Percentiles rank a stretch among this genome's conserved stretches.
Evolutionary conservation across 2,329 filamentous ascomycete species (phyloP).

Genomic region (Cladosporium sp.): DNA sequence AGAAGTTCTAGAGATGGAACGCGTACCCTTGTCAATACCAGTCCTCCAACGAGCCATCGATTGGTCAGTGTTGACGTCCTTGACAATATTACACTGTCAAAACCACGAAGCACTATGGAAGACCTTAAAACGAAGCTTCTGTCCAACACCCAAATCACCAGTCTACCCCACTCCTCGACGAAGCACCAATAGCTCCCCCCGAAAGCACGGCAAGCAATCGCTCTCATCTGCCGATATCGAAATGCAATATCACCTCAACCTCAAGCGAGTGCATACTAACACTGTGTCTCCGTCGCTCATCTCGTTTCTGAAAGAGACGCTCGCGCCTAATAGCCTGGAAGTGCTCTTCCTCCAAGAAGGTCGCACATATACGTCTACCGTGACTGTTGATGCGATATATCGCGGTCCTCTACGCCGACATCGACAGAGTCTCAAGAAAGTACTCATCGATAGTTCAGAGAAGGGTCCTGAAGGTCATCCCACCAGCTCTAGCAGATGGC

Average conservation of each 20-base stretch:
- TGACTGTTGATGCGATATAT: constrained; percentile 67
- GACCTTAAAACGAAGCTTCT: constrained; percentile 55
- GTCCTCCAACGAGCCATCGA: constrained; percentile 68
- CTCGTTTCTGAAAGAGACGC: constrained; percentile 68
- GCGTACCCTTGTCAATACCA: constrained; percentile 65
- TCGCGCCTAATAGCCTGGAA: constrained; percentile 75
- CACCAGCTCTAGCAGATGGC: constrained; percentile 48
- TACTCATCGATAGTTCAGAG: constrained; percentile 68
- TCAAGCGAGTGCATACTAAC: constrained; percentile 74
- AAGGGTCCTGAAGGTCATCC: constrained; percentile 42
- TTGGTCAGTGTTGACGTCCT: constrained; percentile 64
- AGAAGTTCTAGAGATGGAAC: constrained; percentile 70
- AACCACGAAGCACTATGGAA: constrained; percentile 74
- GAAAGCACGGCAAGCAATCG: constrained; percentile 20
- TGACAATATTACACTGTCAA: constrained; percentile 70
- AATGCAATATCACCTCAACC: constrained; percentile 54
- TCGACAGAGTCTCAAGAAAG: constrained; percentile 62
- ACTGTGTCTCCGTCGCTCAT: constrained; percentile 64
- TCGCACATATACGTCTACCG: constrained; percentile 49
- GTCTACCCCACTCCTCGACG: constrained; percentile 34
- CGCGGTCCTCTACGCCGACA: constrained; percentile 66
- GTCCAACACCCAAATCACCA: constrained; percentile 33
- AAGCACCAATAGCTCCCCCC: constrained; percentile 25
- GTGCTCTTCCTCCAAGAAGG: constrained; percentile 71
- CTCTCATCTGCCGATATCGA: constrained; percentile 19